A percentile compares a stretch with the other conserved stretches of the same genome.
These are phyloP conservation scores for Rutstroemia sydowiana DNA, from an alignment of 2,329 filamentous ascomycete species.

Conservation along the genomic window DNA sequence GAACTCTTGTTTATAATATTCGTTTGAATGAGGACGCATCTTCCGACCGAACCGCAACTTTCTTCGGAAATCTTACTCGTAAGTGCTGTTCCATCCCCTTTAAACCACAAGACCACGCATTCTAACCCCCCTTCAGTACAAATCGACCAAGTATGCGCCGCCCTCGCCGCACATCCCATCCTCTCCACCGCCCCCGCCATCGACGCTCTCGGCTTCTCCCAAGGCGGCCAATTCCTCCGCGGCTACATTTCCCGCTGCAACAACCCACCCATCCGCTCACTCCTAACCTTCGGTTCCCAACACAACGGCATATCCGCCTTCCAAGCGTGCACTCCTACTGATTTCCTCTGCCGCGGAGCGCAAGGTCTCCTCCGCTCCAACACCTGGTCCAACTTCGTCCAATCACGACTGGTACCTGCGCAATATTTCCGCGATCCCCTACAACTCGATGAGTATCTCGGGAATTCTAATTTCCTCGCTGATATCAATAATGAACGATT, in stretches of 20 bases:
- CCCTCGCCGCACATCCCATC: constrained; percentile 68
- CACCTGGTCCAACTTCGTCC: constrained; percentile 73
- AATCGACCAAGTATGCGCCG: constrained; percentile 67
- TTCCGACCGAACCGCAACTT: constrained; percentile 74
- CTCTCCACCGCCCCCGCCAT: constrained; percentile 74
- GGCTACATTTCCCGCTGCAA: constrained; percentile 87
- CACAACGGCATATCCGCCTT: constrained; percentile 83
- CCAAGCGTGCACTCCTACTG: constrained; percentile 59
- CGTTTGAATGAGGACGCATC: constrained; percentile 54
- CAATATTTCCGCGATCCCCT: constrained; percentile 82
- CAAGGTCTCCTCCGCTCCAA: constrained; percentile 72
- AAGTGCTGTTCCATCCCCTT: no score
- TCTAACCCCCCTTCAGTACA: constrained; percentile 39
- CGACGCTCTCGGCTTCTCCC: constrained; percentile 90
- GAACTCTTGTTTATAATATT: constrained; percentile 77
- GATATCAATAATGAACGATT: constrained; percentile 91
- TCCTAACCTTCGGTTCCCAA: constrained; percentile 65
- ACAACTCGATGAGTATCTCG: constrained; percentile 66
- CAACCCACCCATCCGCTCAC: constrained; percentile 44
- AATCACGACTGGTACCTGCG: constrained; percentile 76
- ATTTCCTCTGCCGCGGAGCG: constrained; percentile 76
- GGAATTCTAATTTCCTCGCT: constrained; percentile 78
- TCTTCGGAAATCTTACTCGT: constrained; percentile 76
- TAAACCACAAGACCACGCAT: neutral
- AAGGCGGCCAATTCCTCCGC: constrained; percentile 93